A percentile compares a stretch with the other conserved stretches of the same genome.
Evolutionary conservation across 257 asterid genomes (phyloP).

Genomic region (Echium plantagineum): DNA sequence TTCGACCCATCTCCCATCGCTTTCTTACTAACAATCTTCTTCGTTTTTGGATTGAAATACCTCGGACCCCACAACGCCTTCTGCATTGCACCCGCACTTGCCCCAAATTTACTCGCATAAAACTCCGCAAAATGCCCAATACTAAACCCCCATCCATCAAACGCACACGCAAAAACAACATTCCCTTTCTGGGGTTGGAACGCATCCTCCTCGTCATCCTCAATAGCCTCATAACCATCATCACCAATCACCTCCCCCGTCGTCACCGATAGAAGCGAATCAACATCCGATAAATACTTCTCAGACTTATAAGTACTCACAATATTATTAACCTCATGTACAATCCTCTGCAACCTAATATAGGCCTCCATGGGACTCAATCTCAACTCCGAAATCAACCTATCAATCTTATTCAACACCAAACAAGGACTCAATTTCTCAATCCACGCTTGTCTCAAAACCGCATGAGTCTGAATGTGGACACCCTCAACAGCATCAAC

Average conservation of each 20-base stretch:
- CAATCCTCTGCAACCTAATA: slow-evolving; percentile 59
- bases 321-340: slow-evolving; percentile 85
- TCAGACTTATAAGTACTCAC: slow-evolving; percentile 76
- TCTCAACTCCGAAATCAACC: slow-evolving; percentile 59
- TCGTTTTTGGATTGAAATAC: slow-evolving; percentile 52
- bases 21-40: slow-evolving; percentile 74
- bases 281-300: slow-evolving; percentile 88
- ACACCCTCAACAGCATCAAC: slow-evolving; percentile 97
- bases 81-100: slow-evolving; percentile 49
- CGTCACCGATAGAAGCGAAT: slow-evolving; percentile 56
- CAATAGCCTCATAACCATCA: slow-evolving; percentile 41
- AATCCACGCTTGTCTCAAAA: slow-evolving; percentile 87
- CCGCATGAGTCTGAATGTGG: slow-evolving; percentile 96
- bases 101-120: slow-evolving; percentile 68
- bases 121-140: slow-evolving; percentile 54
- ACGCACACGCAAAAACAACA: slow-evolving; percentile 81
- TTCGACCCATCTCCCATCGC: slow-evolving; percentile 43
- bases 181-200: slow-evolving; percentile 97
- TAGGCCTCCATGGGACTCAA: slow-evolving; percentile 87
- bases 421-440: slow-evolving; percentile 79
- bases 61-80: slow-evolving; percentile 88
- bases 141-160: slow-evolving; percentile 94
- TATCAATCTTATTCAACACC: slow-evolving; percentile 78
- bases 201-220: slow-evolving; percentile 87
- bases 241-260: slow-evolving; percentile 29